Evolutionary conservation across 2,329 filamentous ascomycete genomes (phyloP), one percentile per base, ranked within the genome.

Genomic region (Ploettnerulaceae sp.): DNA sequence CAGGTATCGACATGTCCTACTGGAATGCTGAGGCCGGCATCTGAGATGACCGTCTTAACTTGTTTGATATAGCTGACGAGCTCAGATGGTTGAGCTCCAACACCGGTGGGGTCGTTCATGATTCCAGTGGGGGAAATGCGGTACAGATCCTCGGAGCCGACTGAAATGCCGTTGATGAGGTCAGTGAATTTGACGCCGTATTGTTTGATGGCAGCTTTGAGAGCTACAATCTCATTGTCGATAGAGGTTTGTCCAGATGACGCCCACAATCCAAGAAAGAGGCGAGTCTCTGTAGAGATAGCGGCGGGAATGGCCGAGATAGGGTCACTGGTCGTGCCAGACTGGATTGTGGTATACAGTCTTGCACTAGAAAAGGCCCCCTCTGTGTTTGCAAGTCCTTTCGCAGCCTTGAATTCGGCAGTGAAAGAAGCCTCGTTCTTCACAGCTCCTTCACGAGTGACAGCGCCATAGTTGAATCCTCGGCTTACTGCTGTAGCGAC

Each of bases 1-100:
- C 87, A 94, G 45, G 89, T 93, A 64, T 94, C 89, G 62, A 94
- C 88, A 67, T 94, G 89, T 41, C 88, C 88, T 51, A 94, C 72
- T 15, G 77, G 71, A 31, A 72, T 75, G 24, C 68, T 67, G 25
- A 84, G 70, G 38, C 69, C 63, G 7, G 85, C 88, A 48, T 76
- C 77, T 24, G 74, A 61, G 60, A 93, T 77, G 51, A 77, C 71
- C 25, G 71, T 66, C 52, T 81, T 79, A 49, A 86, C 81, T 63
- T 84, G 71, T 49, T 73, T 66, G 71, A 94, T 88, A 69, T 89
- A 91, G 50, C 69, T 66, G 59, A 80, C 74, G 22, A 94, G 70
- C 11, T 71, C 71, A 28, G 72, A 68, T 5, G 86, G 83, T 38
- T 73, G 66, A 29, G 75, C 71, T 52, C 87, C 87, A 21, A 76